Evolutionary conservation across 2,329 filamentous ascomycete species (phyloP), one percentile per base, ranked within the genome.

Genomic region (Fonsecaea multimorphosa): DNA sequence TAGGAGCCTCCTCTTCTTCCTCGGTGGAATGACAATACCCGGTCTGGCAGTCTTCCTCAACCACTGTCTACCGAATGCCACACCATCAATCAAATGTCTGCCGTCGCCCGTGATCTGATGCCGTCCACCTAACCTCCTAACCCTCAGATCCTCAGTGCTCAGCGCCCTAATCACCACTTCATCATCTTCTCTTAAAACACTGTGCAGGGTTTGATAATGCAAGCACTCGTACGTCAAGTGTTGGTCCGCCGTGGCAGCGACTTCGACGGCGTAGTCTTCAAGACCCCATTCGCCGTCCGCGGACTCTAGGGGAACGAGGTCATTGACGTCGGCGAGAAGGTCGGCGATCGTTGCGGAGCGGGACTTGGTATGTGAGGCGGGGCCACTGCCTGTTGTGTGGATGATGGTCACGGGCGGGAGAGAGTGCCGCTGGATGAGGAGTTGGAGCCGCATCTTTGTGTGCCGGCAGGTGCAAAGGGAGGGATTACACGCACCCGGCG

Each of bases 181-280:
- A 73, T 97, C 93, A 61, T 95, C 92, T 58, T 94, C 89, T 71
- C 91, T 90, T 64, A 97, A 81, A 9, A 95, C 81, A 52, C 85
- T 84, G 14, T 83, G 81, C 5, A 96, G 84, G 22, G 85, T 83
- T 75, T 92, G 89, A 73, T 92, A 98, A 79, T 97, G 94, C 63
- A 97, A 79, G 72, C 92, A 95, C 78, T 98, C 94, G 71, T 91
- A 97, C 53, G 86, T 87, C 19, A 78, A 81, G 27, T 52, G 6
- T 51, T 63, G 64, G 34, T 69, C 62, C 24, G 16, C 54, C 9
- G 61, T 65, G 14, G 65, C 58, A n/a, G 84, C 84, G 2, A 97
- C 83, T 77, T 96, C 91, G 32, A 97, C 91, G 8, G 86, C 86
- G 77, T 98, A 98, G 75, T 97, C 92, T 73, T 97, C 93, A 2